Conservation (phyloP, 306 rosid species). For the Citrullus amarus region DNA sequence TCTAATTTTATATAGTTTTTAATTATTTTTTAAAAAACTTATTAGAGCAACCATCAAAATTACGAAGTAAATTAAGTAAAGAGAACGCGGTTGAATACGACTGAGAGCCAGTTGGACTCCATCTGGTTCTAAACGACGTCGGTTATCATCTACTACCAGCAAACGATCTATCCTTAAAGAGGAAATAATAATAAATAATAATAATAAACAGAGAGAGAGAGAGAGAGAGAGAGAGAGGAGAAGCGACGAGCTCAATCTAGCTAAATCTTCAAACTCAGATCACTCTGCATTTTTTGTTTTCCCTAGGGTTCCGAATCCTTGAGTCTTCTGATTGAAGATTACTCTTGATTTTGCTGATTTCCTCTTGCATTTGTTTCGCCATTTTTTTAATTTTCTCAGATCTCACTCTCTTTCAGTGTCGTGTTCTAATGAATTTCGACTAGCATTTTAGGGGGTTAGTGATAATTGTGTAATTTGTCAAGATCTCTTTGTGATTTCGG, state of each 20-base stretch:
- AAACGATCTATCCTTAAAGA: not conserved
- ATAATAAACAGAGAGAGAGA: not conserved
- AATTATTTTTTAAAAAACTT: too few relatives aligned
- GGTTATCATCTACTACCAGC: not conserved
- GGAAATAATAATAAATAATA: not conserved
- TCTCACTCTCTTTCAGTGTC: not conserved
- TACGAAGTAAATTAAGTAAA: too few relatives aligned
- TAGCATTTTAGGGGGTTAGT: not conserved
- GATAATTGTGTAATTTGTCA: not conserved
- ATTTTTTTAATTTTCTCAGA: not conserved
- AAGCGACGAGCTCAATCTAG: not conserved
- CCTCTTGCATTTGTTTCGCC: not conserved
- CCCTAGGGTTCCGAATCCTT: not conserved
- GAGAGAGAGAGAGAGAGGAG: not conserved
- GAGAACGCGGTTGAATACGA: not conserved
- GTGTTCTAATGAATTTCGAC: not conserved
- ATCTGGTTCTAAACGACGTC: not conserved
- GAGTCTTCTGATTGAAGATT: not conserved
- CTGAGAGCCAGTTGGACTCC: not conserved
- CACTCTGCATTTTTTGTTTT: not conserved
- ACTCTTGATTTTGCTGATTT: not conserved
- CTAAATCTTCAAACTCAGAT: not conserved
- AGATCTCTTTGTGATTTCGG: constrained; percentile 4
- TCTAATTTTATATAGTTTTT: too few relatives aligned
- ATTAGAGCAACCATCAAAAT: too few relatives aligned